These are phyloP conservation scores for Annona squamosa DNA, from an alignment of 164 flowering plant species.

Conservation along the genomic window DNA sequence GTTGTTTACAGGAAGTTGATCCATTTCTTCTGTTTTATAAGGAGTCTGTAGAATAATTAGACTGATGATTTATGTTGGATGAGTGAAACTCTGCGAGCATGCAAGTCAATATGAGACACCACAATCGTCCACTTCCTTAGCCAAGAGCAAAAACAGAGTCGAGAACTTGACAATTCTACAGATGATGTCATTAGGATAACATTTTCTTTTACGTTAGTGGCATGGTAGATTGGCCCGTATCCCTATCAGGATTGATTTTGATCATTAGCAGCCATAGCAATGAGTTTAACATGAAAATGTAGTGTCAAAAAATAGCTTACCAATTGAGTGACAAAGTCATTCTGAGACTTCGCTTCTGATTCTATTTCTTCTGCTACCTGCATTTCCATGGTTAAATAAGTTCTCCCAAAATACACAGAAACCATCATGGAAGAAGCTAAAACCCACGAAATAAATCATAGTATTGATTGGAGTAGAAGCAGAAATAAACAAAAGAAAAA, in stretches of 20 bases:
- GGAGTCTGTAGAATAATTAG: background rate
- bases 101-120: background rate
- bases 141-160: background rate
- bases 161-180: too few species aligned
- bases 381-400: constrained; percentile 13
- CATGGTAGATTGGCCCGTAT: too few species aligned
- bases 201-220: too few species aligned
- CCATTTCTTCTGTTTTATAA: background rate
- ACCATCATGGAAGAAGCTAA: background rate
- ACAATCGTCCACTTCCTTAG: background rate
- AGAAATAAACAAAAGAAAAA: too few species aligned
- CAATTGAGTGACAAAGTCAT: constrained; percentile 39
- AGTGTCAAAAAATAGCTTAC: constrained; percentile 15
- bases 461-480: background rate
- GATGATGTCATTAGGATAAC: too few species aligned
- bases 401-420: background rate
- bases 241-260: too few species aligned
- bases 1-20: background rate
- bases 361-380: constrained; percentile 60
- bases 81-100: background rate
- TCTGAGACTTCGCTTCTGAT: constrained; percentile 45
- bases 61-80: background rate
- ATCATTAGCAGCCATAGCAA: too few species aligned
- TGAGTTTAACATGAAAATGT: background rate
- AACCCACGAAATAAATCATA: background rate